phyloP scores from a whole-genome alignment of 768 basidiomycete species.

The Cystofilobasidium bisporidii region DNA sequence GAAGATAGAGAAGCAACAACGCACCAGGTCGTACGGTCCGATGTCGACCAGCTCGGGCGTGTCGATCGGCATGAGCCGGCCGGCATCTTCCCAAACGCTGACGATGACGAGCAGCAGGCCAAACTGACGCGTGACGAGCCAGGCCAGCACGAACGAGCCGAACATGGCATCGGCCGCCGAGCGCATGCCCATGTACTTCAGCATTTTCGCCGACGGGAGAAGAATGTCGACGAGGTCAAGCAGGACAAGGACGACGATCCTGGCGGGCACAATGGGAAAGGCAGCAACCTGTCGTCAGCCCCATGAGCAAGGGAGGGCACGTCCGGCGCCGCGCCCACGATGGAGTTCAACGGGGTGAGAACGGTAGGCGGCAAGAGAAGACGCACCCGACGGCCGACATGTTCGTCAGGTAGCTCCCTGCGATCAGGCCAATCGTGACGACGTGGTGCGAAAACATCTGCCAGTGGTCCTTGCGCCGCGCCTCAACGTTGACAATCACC shows the following conservation, averaged over 20 bases:
- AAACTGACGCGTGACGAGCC: constrained; percentile 81
- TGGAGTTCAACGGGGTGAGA: not conserved
- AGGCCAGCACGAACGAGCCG: constrained; percentile 71
- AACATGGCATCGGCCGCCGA: constrained; percentile 67
- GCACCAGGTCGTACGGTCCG: constrained; percentile 21
- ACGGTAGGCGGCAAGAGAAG: not conserved
- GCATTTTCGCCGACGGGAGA: constrained; percentile 80
- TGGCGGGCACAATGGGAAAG: not conserved
- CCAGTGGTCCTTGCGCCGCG: constrained; percentile 76
- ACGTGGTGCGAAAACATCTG: constrained; percentile 97
- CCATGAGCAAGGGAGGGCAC: not conserved
- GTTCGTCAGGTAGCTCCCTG: constrained; percentile 66
- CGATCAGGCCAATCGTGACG: constrained; percentile 71
- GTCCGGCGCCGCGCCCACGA: too few species aligned
- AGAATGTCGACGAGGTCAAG: constrained; percentile 95
- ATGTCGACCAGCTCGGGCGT: not conserved
- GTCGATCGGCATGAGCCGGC: constrained; percentile 43
- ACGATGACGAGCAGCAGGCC: constrained; percentile 65
- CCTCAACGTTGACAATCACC: constrained; percentile 85
- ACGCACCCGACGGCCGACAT: constrained; percentile 62
- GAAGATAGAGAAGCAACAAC: not conserved
- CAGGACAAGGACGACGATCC: constrained; percentile 75
- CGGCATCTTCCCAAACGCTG: constrained; percentile 50
- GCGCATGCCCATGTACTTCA: constrained; percentile 64
- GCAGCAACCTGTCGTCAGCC: too few species aligned